These are phyloP conservation scores for Tricholoma terreum DNA, from an alignment of 768 basidiomycete species.

Conservation along the genomic window DNA sequence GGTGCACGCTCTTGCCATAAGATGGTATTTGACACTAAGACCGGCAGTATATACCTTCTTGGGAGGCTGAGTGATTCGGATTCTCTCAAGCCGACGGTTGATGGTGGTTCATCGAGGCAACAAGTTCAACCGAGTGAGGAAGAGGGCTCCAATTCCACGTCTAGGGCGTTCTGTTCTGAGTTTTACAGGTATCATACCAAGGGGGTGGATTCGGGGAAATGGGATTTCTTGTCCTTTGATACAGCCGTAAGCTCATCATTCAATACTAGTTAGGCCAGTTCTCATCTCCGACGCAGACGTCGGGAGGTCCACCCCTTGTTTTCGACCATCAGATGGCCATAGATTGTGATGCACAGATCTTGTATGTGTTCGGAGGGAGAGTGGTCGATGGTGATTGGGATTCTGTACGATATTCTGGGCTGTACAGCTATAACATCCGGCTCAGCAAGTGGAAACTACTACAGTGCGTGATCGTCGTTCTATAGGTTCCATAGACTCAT, in stretches of 20 bases:
- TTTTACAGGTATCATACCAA: constrained; percentile 75
- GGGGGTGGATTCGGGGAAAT: constrained; percentile 59
- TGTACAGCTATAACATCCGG: constrained; percentile 70
- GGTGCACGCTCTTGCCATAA: constrained; percentile 75
- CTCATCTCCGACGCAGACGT: constrained; percentile 36
- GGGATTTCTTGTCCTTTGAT: constrained; percentile 69
- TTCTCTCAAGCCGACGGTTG: constrained; percentile 26
- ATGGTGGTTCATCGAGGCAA: constrained; percentile 12
- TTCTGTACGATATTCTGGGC: constrained; percentile 58
- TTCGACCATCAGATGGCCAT: constrained; percentile 84
- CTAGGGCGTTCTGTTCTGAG: constrained; percentile 52
- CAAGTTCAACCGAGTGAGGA: constrained; percentile 7
- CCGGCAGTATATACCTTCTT: constrained; percentile 69
- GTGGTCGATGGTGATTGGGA: constrained; percentile 66
- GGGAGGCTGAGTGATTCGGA: constrained; percentile 65
- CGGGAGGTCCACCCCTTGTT: constrained; percentile 68
- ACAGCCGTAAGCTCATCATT: constrained; percentile 48
- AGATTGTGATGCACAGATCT: constrained; percentile 63
- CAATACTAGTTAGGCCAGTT: background rate
- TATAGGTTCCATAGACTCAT: background rate
- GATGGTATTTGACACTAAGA: constrained; percentile 75
- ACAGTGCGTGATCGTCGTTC: constrained; percentile 45
- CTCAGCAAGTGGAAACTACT: constrained; percentile 65
- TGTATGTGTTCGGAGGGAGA: constrained; percentile 78
- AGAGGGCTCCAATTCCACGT: constrained; percentile 9